Evolutionary conservation across 768 basidiomycete species (phyloP).

Genomic region (Scleroderma citrinum): DNA sequence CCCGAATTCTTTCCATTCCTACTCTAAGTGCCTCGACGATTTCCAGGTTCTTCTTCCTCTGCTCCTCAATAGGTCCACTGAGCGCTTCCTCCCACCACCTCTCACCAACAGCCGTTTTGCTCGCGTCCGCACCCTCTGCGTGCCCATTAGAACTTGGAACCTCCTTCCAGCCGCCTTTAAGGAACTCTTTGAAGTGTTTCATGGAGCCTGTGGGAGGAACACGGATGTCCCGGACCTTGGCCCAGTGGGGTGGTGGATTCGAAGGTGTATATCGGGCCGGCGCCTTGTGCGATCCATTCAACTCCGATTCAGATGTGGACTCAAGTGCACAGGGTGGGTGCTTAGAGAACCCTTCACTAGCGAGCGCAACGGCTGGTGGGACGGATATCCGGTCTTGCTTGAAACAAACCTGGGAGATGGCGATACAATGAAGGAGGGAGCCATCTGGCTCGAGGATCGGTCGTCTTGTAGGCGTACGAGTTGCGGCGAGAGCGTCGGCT

Average conservation of each 20-base stretch:
- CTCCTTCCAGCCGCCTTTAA: slow-evolving; percentile 56
- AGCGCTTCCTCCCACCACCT: slow-evolving; percentile 69
- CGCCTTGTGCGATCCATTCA: background rate
- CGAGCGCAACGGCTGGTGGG: slow-evolving; percentile 60
- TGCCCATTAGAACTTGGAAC: slow-evolving; percentile 22
- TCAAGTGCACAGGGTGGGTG: slow-evolving; percentile 8
- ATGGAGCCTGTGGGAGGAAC: slow-evolving; percentile 16
- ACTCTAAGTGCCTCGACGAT: slow-evolving; percentile 15
- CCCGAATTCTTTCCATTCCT: slow-evolving; percentile 17
- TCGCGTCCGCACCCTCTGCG: background rate
- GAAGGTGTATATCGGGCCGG: slow-evolving; percentile 29
- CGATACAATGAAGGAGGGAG: slow-evolving; percentile 54
- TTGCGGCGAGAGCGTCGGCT: background rate
- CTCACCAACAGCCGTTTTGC: slow-evolving; percentile 23
- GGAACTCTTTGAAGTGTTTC: slow-evolving; percentile 32
- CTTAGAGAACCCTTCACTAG: slow-evolving; percentile 48
- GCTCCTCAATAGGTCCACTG: slow-evolving; percentile 40
- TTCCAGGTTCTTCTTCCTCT: slow-evolving; percentile 20
- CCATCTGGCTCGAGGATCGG: slow-evolving; percentile 38
- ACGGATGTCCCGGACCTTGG: slow-evolving; percentile 18
- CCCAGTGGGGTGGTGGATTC: slow-evolving; percentile 25
- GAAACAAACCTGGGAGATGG: slow-evolving; percentile 60
- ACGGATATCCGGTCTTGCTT: slow-evolving; percentile 69
- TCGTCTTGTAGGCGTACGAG: background rate
- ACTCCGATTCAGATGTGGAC: too few relatives aligned